Evolutionary conservation across 2,329 filamentous ascomycete species (phyloP), one percentile per base, ranked within the genome.

Genomic region (Aureobasidium sp.): DNA sequence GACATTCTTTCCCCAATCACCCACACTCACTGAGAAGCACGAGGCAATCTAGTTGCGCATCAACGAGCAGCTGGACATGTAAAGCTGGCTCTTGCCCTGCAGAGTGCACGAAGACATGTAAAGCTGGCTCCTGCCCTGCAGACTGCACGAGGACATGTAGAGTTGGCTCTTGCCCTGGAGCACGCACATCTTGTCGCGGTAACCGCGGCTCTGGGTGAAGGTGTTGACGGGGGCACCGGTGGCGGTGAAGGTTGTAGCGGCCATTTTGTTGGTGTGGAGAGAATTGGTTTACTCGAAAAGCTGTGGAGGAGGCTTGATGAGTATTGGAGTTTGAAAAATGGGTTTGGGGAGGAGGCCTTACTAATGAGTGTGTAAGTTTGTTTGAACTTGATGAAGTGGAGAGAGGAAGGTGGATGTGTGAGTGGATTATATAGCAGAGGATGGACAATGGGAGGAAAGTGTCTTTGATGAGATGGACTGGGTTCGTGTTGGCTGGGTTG

Each of bases 341-440:
- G 47, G 43, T n/a, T 21, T 37, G 33, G 10, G 25, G 21, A 2
- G 9, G 25, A 2, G n/a, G 10, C 13, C 50, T 54, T 42, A 54
- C 50, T 54, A 42, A 42, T 42, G 37, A 54, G 50, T 42, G 50
- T 54, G 23, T 38, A 40, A 42, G 33, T 54, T 42, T 42, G 50
- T 42, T 53, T 54, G 37, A 25, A 27, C 25, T 31, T 54, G 50
- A 42, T 19, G 21, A 31, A 47, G 43, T 47, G 21, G 9, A 11
- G 47, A 35, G 17, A 13, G 17, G 37, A 19, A 0, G 50, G 33
- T 31, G 37, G 37, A 27, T 17, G 7, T 37, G 17, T 42, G 11
- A 35, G 17, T 11, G 2, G 15, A 9, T 54, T 31, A 50, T 54
- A 54, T 54, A 17, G 9, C 17, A 9, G 35, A 15, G 7, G 33